Base-by-base conservation (phyloP, 2,329 filamentous ascomycete species). In the Trichoderma arundinaceum region DNA sequence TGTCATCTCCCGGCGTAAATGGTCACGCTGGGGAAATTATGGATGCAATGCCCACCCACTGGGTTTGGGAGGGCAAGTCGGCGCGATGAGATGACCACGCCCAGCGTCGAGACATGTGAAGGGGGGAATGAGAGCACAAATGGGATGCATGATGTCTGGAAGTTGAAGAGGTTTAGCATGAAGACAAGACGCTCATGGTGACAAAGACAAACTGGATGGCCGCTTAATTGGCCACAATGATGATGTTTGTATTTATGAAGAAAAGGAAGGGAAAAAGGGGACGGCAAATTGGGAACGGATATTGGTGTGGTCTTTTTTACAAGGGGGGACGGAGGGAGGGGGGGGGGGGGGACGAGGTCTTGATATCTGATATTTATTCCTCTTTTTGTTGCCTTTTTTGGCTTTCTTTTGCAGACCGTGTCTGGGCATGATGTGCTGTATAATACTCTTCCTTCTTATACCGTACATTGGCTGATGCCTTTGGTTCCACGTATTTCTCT, bases 331-430 rank as follows among this genome's bases (percentile, higher is more conserved):
- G 22, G 22, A 28, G 2, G 22, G 22, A 28, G 22, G 22, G 22
- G 22, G 35, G 19, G 22, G 22, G 22, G 22, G 35, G 19, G 28
- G 28, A 15, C 7, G 54, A 48, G 32, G 41, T 59, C 43, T 59
- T 59, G 56, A 59, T 59, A 59, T 48, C 56, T 59, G 56, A 59
- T 59, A 59, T 59, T 59, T 59, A 59, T 46, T 38, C 56, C 56
- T 59, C 43, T 46, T 13, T 59, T 32, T 48, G 38, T 38, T 4
- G 15, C 12, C 32, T 35, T 4, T 46, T 17, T 32, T 48, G 0
- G 32, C 3, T 56, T 6, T 32, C 0, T 43, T 17, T 32, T n/a
- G 22, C 22, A 28, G 22, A 28, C 22, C 22, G n/a, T 28, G 22
- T 28, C 22, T 28, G 22, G 22, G 22, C 22, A 28, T 28, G 22